These are phyloP conservation scores for Panaeolus cyanescens DNA, from an alignment of 768 basidiomycete genomes.

Conservation along the genomic window DNA sequence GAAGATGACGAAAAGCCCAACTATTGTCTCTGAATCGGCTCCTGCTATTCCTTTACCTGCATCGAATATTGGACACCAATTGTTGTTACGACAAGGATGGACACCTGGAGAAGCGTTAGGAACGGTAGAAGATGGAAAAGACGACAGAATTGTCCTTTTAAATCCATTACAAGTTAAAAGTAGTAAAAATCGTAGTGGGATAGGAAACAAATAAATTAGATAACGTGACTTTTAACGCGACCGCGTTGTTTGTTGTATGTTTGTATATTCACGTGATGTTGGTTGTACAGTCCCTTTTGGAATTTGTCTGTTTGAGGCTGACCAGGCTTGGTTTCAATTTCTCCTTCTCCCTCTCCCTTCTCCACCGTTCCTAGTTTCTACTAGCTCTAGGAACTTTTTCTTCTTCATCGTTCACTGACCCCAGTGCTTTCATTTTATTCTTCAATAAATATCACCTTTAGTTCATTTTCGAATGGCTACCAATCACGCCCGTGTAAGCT, in stretches of 20 bases:
- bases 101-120: conserved; percentile 64
- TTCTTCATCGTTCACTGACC: background rate
- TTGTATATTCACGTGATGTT: conserved; percentile 38
- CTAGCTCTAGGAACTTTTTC: conserved; percentile 7
- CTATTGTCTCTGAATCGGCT: conserved; percentile 30
- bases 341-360: conserved; percentile 23
- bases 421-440: background rate
- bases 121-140: conserved; percentile 14
- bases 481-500: conserved; percentile 60
- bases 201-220: conserved; percentile 42
- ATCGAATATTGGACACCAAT: conserved; percentile 66
- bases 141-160: conserved; percentile 43
- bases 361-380: conserved; percentile 16
- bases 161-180: conserved; percentile 56
- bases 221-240: conserved; percentile 2
- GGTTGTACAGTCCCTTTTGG: conserved; percentile 23
- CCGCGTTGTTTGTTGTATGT: conserved; percentile 36
- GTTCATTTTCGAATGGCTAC: conserved; percentile 51
- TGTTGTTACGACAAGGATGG: conserved; percentile 80
- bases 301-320: conserved; percentile 41
- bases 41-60: conserved; percentile 51
- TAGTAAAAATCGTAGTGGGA: conserved; percentile 49
- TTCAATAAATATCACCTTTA: conserved; percentile 13
- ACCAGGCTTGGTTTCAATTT: conserved; percentile 29
- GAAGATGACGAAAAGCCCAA: background rate